A percentile compares a stretch with the other conserved stretches of the same genome.
These are phyloP conservation scores for Thalassiosira oceanica DNA, from an alignment of 352 stramenopile genomes.

Conservation along the genomic window DNA sequence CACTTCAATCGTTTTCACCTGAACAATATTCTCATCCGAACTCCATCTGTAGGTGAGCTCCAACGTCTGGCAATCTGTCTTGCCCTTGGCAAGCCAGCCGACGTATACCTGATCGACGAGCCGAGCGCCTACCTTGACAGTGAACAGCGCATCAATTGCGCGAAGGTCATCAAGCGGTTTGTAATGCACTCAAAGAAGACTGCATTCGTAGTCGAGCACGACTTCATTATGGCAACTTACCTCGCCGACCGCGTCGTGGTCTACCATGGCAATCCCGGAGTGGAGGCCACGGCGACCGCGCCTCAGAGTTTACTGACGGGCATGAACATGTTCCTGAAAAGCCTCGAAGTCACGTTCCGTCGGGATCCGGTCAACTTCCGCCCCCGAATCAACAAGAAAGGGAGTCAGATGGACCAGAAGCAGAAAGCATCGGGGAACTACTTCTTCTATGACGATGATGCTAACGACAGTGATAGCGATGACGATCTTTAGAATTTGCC, in stretches of 20 bases:
- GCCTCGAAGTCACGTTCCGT: slow-evolving; percentile 98
- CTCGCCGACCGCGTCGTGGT: slow-evolving; percentile 95
- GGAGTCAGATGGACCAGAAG: no score
- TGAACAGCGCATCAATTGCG: slow-evolving; percentile 98
- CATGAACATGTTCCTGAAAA: slow-evolving; percentile 99
- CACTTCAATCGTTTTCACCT: no score
- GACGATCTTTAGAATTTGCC: no score
- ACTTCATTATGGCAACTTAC: slow-evolving; percentile 99
- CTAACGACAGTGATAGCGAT: no score
- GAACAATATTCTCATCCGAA: no score
- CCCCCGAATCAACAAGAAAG: no score
- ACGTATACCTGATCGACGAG: slow-evolving; percentile 99
- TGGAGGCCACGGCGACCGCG: slow-evolving; percentile 95
- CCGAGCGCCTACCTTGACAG: slow-evolving; percentile 98
- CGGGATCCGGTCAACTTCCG: slow-evolving; percentile 99
- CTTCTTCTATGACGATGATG: no score
- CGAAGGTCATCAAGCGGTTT: slow-evolving; percentile 99
- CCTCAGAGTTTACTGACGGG: slow-evolving; percentile 93
- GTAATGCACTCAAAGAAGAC: slow-evolving; percentile 99
- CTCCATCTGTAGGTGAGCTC: no score
- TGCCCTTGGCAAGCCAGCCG: slow-evolving; percentile 95
- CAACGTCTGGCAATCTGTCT: slow-evolving; percentile 98
- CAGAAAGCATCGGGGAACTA: no score
- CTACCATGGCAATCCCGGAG: slow-evolving; percentile 92
- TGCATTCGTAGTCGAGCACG: slow-evolving; percentile 99